Percentiles rank a stretch among this genome's conserved stretches.
Conservation (phyloP, 2,329 filamentous ascomycete genomes). For the Cyanodermella asteris region DNA sequence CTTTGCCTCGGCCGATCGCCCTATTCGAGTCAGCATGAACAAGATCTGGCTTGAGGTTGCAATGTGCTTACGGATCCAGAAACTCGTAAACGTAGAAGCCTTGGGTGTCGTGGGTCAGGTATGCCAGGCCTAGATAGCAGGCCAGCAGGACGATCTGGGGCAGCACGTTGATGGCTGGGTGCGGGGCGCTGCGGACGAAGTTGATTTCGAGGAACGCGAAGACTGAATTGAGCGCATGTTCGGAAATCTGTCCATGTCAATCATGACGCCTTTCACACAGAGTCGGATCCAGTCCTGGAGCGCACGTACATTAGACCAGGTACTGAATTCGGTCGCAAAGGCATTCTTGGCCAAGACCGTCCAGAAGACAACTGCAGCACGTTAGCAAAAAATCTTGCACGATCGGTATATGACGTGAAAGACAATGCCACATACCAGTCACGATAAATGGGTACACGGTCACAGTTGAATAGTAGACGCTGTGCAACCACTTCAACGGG, state of each 20-base stretch:
- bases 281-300: conserved; percentile 1
- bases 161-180: conserved; percentile 42
- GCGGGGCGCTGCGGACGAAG: conserved; percentile 40
- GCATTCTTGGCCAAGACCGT: conserved; percentile 30
- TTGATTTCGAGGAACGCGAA: conserved; percentile 60
- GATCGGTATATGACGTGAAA: too few relatives aligned
- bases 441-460: conserved; percentile 46
- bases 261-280: not conserved
- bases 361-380: conserved; percentile 58
- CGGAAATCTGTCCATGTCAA: conserved; percentile 28
- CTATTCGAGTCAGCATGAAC: too few relatives aligned
- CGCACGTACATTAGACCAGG: conserved; percentile 28
- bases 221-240: conserved; percentile 51
- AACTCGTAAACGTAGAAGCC: conserved; percentile 61
- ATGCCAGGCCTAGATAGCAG: conserved; percentile 52
- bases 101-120: conserved; percentile 46
- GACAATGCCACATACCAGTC: too few relatives aligned
- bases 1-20: conserved; percentile 27
- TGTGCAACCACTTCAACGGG: conserved; percentile 41
- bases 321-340: conserved; percentile 27
- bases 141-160: conserved; percentile 49
- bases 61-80: too few relatives aligned
- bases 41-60: too few relatives aligned
- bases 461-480: conserved; percentile 40
- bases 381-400: too few relatives aligned